phyloP scores from a whole-genome alignment of 352 stramenopile species.

The Nothophytophthora sp. region DNA sequence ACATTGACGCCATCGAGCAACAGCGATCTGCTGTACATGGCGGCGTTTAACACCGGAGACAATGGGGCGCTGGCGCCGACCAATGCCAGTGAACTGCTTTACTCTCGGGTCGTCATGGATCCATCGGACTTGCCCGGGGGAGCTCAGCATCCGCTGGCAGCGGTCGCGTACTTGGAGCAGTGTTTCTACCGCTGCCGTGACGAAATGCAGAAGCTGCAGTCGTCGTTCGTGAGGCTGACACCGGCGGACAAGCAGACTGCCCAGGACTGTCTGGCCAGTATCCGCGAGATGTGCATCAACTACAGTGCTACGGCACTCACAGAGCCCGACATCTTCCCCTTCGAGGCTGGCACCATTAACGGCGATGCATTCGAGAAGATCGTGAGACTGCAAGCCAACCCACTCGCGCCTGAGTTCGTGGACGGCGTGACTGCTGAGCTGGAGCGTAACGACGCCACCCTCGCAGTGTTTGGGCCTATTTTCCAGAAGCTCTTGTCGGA shows the following conservation, averaged over 20 bases:
- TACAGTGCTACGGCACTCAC: slow-evolving; percentile 84
- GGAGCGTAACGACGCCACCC: slow-evolving; percentile 47
- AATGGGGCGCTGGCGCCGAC: slow-evolving; percentile 12
- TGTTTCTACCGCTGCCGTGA: slow-evolving; percentile 75
- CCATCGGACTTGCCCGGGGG: slow-evolving; percentile 47
- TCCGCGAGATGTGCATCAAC: slow-evolving; percentile 82
- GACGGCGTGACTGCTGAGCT: slow-evolving; percentile 53
- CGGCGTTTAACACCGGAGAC: slow-evolving; percentile 20
- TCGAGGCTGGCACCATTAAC: slow-evolving; percentile 66
- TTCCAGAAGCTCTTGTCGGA: slow-evolving; percentile 82
- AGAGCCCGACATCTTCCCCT: slow-evolving; percentile 87
- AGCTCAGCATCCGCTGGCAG: slow-evolving; percentile 57
- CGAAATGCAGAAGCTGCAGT: slow-evolving; percentile 69
- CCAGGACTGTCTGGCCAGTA: slow-evolving; percentile 49
- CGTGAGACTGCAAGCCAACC: slow-evolving; percentile 53
- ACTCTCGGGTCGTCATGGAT: slow-evolving; percentile 66
- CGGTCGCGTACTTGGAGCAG: slow-evolving; percentile 73
- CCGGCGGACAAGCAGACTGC: slow-evolving; percentile 51
- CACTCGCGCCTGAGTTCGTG: slow-evolving; percentile 59
- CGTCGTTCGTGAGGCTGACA: slow-evolving; percentile 51
- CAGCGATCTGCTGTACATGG: slow-evolving; percentile 40
- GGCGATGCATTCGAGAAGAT: slow-evolving; percentile 70
- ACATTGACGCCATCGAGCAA: slow-evolving; percentile 43
- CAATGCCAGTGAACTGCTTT: slow-evolving; percentile 75
- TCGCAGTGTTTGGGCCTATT: slow-evolving; percentile 68